These are phyloP conservation scores for Dioscorea cayenensis DNA, from an alignment of 116 monocot genomes.

Conservation along the genomic window DNA sequence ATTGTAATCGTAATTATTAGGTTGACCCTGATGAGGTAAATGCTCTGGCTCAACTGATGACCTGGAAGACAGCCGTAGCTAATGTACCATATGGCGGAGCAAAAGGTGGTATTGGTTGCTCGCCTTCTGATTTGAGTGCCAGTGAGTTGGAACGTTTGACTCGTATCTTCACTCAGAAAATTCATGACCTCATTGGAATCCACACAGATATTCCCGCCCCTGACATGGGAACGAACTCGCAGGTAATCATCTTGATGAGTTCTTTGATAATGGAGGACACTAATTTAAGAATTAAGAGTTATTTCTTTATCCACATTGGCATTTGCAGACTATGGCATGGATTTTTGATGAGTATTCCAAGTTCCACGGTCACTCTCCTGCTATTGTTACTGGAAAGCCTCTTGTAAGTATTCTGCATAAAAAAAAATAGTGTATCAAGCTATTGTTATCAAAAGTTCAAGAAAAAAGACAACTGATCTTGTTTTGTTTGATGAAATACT, in stretches of 20 bases:
- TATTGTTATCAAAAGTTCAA: not conserved
- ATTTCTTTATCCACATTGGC: not conserved
- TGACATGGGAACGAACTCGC: slow-evolving; percentile 96
- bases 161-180: slow-evolving; percentile 88
- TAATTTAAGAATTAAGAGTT: slow-evolving; percentile 43
- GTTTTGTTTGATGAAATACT: not conserved
- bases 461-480: not conserved
- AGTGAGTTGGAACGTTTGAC: slow-evolving; percentile 92
- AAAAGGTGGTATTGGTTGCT: slow-evolving; percentile 86
- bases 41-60: slow-evolving; percentile 93
- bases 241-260: slow-evolving; percentile 32
- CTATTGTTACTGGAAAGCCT: slow-evolving; percentile 80
- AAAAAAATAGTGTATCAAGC: slow-evolving; percentile 20
- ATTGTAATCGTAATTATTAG: slow-evolving; percentile 27
- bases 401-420: slow-evolving; percentile 33
- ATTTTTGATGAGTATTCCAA: slow-evolving; percentile 95
- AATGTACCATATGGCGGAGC: slow-evolving; percentile 92
- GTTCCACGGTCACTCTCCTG: slow-evolving; percentile 94
- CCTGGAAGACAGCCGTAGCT: slow-evolving; percentile 95
- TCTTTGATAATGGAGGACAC: slow-evolving; percentile 26
- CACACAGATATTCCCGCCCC: slow-evolving; percentile 89
- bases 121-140: slow-evolving; percentile 56
- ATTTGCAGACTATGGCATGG: slow-evolving; percentile 87
- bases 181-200: slow-evolving; percentile 82
- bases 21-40: slow-evolving; percentile 92